Conservation (phyloP, 176 grass and related monocot species). For the Zea luxurians region DNA sequence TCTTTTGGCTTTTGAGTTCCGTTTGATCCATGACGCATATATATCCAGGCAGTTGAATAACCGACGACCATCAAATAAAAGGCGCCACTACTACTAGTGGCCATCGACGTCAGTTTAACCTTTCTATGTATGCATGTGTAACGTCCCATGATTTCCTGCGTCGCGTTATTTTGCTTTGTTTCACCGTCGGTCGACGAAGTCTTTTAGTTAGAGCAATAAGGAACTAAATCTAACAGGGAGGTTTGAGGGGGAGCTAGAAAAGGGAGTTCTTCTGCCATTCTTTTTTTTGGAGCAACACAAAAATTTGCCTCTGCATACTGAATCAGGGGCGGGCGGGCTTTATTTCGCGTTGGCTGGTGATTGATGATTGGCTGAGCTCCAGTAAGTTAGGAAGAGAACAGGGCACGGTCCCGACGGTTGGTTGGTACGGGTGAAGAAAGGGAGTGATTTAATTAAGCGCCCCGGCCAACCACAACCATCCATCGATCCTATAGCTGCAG, state of each 20-base stretch:
- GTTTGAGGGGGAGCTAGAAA: too few relatives aligned
- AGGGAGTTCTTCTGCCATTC: background rate
- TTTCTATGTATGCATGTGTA: background rate
- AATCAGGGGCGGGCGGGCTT: background rate
- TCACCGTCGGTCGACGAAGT: background rate
- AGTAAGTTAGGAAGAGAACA: background rate
- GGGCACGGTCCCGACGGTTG: background rate
- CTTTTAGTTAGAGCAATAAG: background rate
- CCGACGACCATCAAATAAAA: background rate
- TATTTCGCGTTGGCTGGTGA: background rate
- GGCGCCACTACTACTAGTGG: background rate
- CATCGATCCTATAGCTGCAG: too few relatives aligned
- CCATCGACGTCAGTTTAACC: constrained; percentile 4
- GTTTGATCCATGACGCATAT: background rate
- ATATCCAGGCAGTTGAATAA: background rate
- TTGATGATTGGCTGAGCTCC: background rate
- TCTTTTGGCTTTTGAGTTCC: constrained; percentile 26
- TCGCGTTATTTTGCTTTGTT: background rate
- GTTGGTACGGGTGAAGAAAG: background rate
- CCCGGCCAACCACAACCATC: too few relatives aligned
- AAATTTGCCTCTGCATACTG: too few relatives aligned
- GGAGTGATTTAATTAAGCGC: background rate
- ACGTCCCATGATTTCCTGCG: background rate
- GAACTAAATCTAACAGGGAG: too few relatives aligned
- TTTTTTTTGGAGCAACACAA: too few relatives aligned